Evolutionary conservation across 345 rosid species (phyloP), one percentile per base, ranked within the genome.

Genomic region (Arabidopsis thaliana): DNA sequence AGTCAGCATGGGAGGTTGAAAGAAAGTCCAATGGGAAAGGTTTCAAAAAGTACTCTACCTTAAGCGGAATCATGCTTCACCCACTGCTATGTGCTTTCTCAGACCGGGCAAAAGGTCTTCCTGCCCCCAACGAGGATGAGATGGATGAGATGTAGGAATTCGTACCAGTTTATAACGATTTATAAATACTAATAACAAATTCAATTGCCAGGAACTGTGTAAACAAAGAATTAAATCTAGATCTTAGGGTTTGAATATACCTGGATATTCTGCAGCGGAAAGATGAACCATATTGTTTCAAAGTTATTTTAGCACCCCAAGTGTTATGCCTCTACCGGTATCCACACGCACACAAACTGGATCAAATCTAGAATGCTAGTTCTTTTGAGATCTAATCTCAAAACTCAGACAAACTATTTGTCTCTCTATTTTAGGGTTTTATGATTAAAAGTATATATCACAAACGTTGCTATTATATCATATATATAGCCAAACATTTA

Each of bases 21-120:
- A 83, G 3, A 40, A 38, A 61, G 59, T 55, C 67, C 83, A 14
- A 80, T 65, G 3, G 87, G 83, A 16, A 84, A 86, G 74, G 85
- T 87, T 56, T 50, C 14, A 23, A 51, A 34, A 52, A 34, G 3
- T 24, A 1, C 2, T 52, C 60, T 24, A 50, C 8, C 5, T 14
- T 67, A 24, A 67, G 60, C 0, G 50, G n/a, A 24, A 74, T 86
- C 22, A 84, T 81, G 59, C 77, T 88, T 44, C 92, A 91, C 56
- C 97, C 93, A 0, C 75, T 62, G 1, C 63, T 90, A 78, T 50
- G 56, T 46, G 36, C 60, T 6, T 50, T 69, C 64, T 44, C 65
- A 2, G 34, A 67, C 5, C 20, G 13, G 9, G 0, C 0, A 4
- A 33, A 12, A 22, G 36, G 13, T 50, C 40, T 45, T 9, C 1